These are phyloP conservation scores for Saitozyma sp. DNA, from an alignment of 768 basidiomycete genomes.

Conservation along the genomic window DNA sequence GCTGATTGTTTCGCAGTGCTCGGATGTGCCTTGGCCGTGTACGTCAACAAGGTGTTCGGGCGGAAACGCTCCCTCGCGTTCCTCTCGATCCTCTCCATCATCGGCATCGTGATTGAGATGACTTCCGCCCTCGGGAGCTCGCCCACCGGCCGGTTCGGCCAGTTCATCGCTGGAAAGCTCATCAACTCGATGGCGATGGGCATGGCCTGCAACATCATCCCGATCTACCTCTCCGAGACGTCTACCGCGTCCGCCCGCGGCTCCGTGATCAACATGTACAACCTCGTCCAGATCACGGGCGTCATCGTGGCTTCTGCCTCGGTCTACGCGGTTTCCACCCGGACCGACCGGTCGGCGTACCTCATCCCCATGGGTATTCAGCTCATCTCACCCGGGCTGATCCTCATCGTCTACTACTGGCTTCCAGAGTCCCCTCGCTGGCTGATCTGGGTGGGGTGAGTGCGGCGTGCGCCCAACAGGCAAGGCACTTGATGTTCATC, in stretches of 20 bases:
- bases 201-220: conserved; percentile 25
- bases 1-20: conserved; percentile 3
- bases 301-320: conserved; percentile 25
- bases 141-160: conserved; percentile 20
- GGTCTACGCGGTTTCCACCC: conserved; percentile 6
- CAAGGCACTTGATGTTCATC: background rate
- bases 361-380: conserved; percentile 31
- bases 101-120: conserved; percentile 29
- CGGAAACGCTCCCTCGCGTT: conserved; percentile 15
- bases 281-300: conserved; percentile 36
- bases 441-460: conserved; percentile 23
- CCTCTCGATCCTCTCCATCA: conserved; percentile 19
- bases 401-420: conserved; percentile 12
- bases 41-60: conserved; percentile 17
- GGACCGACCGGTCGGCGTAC: conserved; percentile 11
- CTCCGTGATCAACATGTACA: conserved; percentile 28
- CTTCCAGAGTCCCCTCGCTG: conserved; percentile 27
- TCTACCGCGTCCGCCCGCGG: conserved; percentile 18
- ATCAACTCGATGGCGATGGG: conserved; percentile 29
- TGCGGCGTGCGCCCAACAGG: background rate
- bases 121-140: conserved; percentile 13
- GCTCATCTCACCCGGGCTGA: conserved; percentile 15
- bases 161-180: conserved; percentile 39
- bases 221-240: conserved; percentile 25
- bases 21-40: conserved; percentile 22